Evolutionary conservation across 108 stramenopile genomes (phyloP), one percentile per base, ranked within the genome.

Genomic region (Nitzschia sp.): DNA sequence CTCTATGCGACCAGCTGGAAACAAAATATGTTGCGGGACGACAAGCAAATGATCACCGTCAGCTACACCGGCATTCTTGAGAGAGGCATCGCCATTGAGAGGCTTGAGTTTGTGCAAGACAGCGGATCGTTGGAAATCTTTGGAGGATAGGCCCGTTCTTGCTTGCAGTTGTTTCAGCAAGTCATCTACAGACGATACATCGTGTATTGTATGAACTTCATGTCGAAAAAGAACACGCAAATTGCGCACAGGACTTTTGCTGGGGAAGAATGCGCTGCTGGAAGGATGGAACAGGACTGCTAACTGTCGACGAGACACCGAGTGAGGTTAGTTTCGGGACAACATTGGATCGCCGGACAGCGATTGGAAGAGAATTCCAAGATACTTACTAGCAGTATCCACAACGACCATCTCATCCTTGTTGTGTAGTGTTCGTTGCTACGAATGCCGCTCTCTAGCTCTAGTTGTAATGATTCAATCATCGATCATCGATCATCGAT

Each of bases 181-280:
- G 24, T 63, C 62, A n/a, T 14, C 19, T 11, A 63, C 34, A 42
- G 62, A 44, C 1, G 62, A 19, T 10, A 63, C 48, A 46, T 26
- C 20, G 17, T 50, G 0, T 26, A 63, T 10, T 24, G 42, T 15
- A 29, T 63, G 44, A 26, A 24, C 24, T 29, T 63, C 24, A 10
- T 50, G 42, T 20, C 62, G 43, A 7, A 15, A 63, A 14, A 43
- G n/a, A 2, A 63, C 48, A 1, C 46, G 14, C 10, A 63, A 8
- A 20, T 15, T 12, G 22, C 12, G 15, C 42, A 63, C 42, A n/a
- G 17, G 17, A 46, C 44, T 24, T 10, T 63, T 38, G 43, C 10
- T 24, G 38, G 19, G 11, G 19, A n/a, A 15, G 43, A 43, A n/a
- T 24, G 37, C 20, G 2, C 11, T 10, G 6, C 29, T 41, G 10